phyloP scores from a whole-genome alignment of 345 rosid genomes.

The Mangifera indica region DNA sequence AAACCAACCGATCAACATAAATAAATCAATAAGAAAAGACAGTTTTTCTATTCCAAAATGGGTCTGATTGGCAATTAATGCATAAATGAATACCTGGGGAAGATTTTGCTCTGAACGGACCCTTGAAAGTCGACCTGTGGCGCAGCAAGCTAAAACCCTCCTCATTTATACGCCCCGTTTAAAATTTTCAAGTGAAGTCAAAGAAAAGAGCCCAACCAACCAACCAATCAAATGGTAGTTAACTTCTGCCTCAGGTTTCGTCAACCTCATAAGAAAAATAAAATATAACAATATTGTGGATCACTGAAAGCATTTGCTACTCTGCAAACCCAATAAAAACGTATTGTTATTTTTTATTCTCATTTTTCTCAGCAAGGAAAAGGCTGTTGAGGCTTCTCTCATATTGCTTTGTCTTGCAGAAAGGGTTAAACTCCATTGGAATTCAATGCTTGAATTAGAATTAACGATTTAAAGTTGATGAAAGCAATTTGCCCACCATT shows the following conservation, averaged over 20 bases:
- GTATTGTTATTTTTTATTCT: not conserved
- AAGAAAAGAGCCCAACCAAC: conserved; percentile 46
- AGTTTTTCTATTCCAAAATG: not conserved
- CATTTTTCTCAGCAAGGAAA: conserved; percentile 23
- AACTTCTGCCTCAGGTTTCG: conserved; percentile 27
- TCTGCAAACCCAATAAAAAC: conserved; percentile 1
- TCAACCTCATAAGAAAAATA: not conserved
- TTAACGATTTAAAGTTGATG: conserved; percentile 29
- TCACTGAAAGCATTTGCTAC: not conserved
- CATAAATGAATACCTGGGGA: conserved; percentile 30
- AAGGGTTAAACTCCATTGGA: conserved; percentile 18
- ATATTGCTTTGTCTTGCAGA: conserved; percentile 60
- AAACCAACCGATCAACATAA: conserved; percentile 4
- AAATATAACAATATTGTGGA: not conserved
- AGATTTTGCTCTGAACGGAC: conserved; percentile 26
- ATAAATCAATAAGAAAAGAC: not conserved
- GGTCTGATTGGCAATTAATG: not conserved
- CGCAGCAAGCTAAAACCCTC: conserved; percentile 38
- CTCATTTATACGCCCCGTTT: conserved; percentile 42
- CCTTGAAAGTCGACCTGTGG: conserved; percentile 23
- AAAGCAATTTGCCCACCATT: conserved; percentile 5
- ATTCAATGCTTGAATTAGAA: conserved; percentile 51
- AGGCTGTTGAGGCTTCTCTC: conserved; percentile 9
- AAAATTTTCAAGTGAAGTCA: conserved; percentile 37
- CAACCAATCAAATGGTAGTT: conserved; percentile 23